phyloP scores from a whole-genome alignment of 176 grass and related monocot genomes.

The Triticum aestivum region DNA sequence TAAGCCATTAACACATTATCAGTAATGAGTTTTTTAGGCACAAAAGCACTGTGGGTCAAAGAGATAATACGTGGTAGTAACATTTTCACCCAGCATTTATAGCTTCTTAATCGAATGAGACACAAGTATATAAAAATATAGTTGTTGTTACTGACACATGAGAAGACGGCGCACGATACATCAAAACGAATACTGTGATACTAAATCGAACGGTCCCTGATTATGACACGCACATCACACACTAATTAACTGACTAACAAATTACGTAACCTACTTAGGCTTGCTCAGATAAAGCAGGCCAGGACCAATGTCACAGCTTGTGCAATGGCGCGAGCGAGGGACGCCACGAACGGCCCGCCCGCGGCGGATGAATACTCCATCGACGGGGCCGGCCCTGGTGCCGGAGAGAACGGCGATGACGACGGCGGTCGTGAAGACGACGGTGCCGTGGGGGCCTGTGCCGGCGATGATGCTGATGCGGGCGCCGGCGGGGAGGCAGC shows the following conservation, averaged over 20 bases:
- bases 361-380: not conserved
- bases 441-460: not conserved
- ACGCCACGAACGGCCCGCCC: not conserved
- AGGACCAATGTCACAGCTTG: not conserved
- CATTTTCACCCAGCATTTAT: too few relatives aligned
- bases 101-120: not conserved
- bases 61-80: too few relatives aligned
- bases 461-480: not conserved
- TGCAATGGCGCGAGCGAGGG: not conserved
- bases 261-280: not conserved
- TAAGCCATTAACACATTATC: too few relatives aligned
- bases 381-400: constrained; percentile 11
- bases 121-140: not conserved
- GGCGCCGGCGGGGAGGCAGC: not conserved
- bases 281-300: not conserved
- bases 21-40: too few relatives aligned
- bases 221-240: not conserved
- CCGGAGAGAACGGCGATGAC: not conserved
- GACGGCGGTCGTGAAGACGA: not conserved
- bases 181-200: not conserved
- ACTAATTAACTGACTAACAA: not conserved
- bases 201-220: not conserved
- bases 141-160: not conserved
- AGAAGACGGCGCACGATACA: not conserved
- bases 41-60: too few relatives aligned